Conservation (phyloP, 768 basidiomycete genomes). For the Tricholoma sp. region DNA sequence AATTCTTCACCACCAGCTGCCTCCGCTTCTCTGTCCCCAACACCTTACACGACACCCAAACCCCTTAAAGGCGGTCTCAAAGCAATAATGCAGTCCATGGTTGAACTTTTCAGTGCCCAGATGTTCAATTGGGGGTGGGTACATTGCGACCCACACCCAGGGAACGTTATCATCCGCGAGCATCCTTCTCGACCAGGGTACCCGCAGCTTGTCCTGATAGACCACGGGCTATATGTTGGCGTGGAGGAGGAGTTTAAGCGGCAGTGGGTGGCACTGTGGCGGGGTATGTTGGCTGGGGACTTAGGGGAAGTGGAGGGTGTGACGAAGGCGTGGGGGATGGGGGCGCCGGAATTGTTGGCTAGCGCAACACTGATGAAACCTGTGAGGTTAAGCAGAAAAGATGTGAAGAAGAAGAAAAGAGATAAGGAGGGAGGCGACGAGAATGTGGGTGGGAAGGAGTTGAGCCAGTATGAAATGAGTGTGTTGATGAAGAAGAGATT, state of each 20-base stretch:
- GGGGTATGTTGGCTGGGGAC: conserved; percentile 53
- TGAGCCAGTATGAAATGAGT: conserved; percentile 67
- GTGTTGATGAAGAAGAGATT: conserved; percentile 62
- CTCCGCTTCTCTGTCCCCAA: conserved; percentile 21
- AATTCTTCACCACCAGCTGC: conserved; percentile 24
- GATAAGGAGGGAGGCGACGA: conserved; percentile 28
- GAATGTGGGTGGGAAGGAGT: conserved; percentile 24
- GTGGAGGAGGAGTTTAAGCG: conserved; percentile 61
- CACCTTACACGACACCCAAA: conserved; percentile 11
- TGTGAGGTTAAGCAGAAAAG: conserved; percentile 35
- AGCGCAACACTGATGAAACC: conserved; percentile 69
- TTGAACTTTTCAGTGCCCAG: conserved; percentile 82
- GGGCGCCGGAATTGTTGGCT: conserved; percentile 65
- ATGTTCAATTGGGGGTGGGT: conserved; percentile 94
- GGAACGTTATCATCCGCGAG: conserved; percentile 72
- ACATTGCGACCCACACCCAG: conserved; percentile 73
- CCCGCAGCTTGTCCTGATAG: conserved; percentile 77
- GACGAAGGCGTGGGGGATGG: conserved; percentile 62
- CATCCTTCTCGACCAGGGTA: conserved; percentile 38
- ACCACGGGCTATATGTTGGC: conserved; percentile 87
- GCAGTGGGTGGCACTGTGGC: conserved; percentile 80
- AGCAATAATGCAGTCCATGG: conserved; percentile 79
- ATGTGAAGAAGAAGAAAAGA: conserved; percentile 15
- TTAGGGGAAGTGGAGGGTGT: conserved; percentile 46
- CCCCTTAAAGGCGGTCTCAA: conserved; percentile 56